Evolutionary conservation across 257 asterid species (phyloP), one percentile per base, ranked within the genome.

Genomic region (Asclepias syriaca): DNA sequence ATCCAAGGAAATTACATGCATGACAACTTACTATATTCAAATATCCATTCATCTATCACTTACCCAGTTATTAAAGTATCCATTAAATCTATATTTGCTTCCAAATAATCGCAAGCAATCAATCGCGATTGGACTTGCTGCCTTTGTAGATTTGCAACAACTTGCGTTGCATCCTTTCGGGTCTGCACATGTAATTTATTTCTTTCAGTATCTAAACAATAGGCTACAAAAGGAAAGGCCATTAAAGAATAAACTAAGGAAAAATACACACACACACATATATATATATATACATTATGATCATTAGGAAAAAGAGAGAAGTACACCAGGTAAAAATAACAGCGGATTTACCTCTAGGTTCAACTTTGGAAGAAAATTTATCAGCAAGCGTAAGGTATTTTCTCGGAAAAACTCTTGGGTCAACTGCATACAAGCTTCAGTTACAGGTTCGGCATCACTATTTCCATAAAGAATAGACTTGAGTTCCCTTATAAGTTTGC

Each of bases 111-210:
- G 71, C 96, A 95, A 54, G 99, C 99, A 80, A 92, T 92, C 89
- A 95, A 69, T 83, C 88, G 85, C 8, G 99, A 95, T 2, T 95
- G 97, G 74, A 95, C 99, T 80, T 90, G 98, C 68, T 95, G 99
- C 86, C 99, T 88, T 84, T 95, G 99, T 85, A 95, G 84, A 86
- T 95, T 95, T 27, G 99, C 96, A 79, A 95, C 97, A 74, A 95
- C 97, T 80, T 90, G 98, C 4, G 98, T 90, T 57, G 96, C 99
- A 84, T 92, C 98, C 83, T 92, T 95, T 72, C 98, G 95, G 50
- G 97, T 78, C 99, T 94, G 91, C 84, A 84, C 72, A 67, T 73
- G 54, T 37, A 46, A 56, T 40, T 43, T 19, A 49, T 40, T 43
- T 19, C 5, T 50, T 57, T 66, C 73, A 66, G 50, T 43, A 68